Percentiles rank a stretch among this genome's conserved stretches.
These are phyloP conservation scores for Hypoxylon rubiginosum DNA, from an alignment of 2,329 filamentous ascomycete genomes.

Conservation along the genomic window DNA sequence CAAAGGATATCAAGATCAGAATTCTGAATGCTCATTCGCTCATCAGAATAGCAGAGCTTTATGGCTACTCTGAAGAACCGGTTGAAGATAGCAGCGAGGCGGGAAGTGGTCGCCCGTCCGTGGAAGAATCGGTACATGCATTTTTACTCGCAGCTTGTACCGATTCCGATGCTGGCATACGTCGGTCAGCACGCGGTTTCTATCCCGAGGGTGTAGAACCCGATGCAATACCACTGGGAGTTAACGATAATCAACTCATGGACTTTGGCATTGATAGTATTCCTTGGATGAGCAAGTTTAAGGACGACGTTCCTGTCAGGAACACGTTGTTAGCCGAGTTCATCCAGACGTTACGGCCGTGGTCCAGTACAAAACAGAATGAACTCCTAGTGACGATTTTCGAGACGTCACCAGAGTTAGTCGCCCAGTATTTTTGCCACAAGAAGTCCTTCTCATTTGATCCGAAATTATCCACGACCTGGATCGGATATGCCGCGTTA, in stretches of 20 bases:
- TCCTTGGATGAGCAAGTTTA: conserved; percentile 77
- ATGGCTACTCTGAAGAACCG: conserved; percentile 69
- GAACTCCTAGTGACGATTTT: conserved; percentile 87
- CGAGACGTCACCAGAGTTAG: conserved; percentile 82
- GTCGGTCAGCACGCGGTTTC: conserved; percentile 83
- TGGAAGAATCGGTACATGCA: conserved; percentile 78
- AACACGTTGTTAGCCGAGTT: conserved; percentile 86
- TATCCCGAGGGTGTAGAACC: conserved; percentile 80
- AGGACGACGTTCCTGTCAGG: conserved; percentile 76
- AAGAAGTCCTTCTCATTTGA: conserved; percentile 88
- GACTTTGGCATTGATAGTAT: conserved; percentile 78
- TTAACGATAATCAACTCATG: conserved; percentile 63
- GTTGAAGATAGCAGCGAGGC: conserved; percentile 53
- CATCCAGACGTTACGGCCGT: conserved; percentile 82
- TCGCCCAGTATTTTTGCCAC: conserved; percentile 87
- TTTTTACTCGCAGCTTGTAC: conserved; percentile 84
- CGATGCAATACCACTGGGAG: conserved; percentile 56
- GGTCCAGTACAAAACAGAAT: conserved; percentile 83
- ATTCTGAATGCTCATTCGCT: conserved; percentile 82
- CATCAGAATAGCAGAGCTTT: conserved; percentile 78
- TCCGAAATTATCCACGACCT: conserved; percentile 90
- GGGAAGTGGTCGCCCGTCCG: conserved; percentile 58
- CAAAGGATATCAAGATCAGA: conserved; percentile 79
- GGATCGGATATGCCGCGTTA: conserved; percentile 94
- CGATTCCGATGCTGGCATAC: conserved; percentile 76